Conservation (phyloP, 169 alveolate species). For the Cryptosporidium felis region DNA sequence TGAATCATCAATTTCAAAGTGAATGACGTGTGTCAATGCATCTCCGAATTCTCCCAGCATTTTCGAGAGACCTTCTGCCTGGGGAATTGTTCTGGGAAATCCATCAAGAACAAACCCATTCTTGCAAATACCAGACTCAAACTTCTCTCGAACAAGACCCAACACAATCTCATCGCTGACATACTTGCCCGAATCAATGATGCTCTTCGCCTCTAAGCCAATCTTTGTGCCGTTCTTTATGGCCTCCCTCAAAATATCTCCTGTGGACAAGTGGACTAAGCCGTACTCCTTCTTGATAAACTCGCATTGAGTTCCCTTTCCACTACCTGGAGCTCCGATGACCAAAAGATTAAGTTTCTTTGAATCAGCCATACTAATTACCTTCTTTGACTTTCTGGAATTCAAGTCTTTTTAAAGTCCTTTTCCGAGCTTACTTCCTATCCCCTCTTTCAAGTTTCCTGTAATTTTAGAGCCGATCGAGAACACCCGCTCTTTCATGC, state of each 20-base stretch:
- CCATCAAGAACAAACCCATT: slow-evolving; percentile 94
- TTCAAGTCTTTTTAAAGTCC: too few species aligned
- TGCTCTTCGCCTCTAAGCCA: slow-evolving; percentile 89
- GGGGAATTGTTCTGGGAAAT: slow-evolving; percentile 90
- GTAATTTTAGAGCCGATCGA: too few species aligned
- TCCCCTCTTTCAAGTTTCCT: too few species aligned
- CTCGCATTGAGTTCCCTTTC: slow-evolving; percentile 89
- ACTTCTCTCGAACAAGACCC: slow-evolving; percentile 85
- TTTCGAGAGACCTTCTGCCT: slow-evolving; percentile 87
- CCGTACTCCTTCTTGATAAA: slow-evolving; percentile 78
- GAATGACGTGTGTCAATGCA: slow-evolving; percentile 83
- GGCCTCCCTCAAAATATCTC: slow-evolving; percentile 91
- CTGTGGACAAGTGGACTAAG: slow-evolving; percentile 88
- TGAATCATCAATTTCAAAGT: slow-evolving; percentile 88
- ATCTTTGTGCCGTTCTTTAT: slow-evolving; percentile 86
- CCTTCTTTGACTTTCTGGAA: too few species aligned
- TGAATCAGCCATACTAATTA: neutral
- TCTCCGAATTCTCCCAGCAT: slow-evolving; percentile 76
- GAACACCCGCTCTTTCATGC: too few species aligned
- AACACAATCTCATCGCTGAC: slow-evolving; percentile 91
- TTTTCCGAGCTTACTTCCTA: too few species aligned
- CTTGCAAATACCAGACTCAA: slow-evolving; percentile 86
- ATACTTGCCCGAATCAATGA: slow-evolving; percentile 90
- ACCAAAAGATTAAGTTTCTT: slow-evolving; percentile 73
- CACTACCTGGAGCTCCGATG: slow-evolving; percentile 88